Evolutionary conservation across 75 land plant species (phyloP).

Genomic region (Cupressus sempervirens): DNA sequence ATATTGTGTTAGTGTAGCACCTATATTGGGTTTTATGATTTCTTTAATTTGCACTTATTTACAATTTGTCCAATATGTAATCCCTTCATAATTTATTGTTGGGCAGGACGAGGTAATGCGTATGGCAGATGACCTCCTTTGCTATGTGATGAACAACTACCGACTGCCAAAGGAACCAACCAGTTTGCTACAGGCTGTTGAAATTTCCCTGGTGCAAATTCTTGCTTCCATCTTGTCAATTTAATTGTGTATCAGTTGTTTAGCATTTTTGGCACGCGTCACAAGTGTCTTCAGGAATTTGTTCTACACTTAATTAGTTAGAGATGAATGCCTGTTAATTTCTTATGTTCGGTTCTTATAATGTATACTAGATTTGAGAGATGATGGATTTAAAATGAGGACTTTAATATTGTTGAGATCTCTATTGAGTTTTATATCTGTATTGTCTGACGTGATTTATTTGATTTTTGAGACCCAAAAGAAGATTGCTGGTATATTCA

Average conservation of each 20-base stretch:
- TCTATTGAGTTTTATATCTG: neutral
- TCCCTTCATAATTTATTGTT: neutral
- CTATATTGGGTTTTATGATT: neutral
- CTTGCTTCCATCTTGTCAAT: neutral
- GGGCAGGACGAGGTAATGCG: conserved; percentile 39
- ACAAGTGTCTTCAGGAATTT: neutral
- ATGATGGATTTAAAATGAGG: neutral
- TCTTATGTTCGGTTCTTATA: neutral
- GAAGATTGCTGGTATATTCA: neutral
- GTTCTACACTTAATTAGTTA: neutral
- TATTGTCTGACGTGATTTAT: neutral
- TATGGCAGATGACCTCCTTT: conserved; percentile 35
- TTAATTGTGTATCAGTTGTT: neutral
- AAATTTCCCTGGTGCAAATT: conserved; percentile 53
- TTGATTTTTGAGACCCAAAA: neutral
- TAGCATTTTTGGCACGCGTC: neutral
- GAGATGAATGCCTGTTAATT: neutral
- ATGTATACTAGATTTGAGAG: neutral
- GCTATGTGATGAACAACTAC: conserved; percentile 44
- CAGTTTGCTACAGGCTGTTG: conserved; percentile 50
- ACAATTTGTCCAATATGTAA: neutral
- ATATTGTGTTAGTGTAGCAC: neutral
- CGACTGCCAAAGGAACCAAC: conserved; percentile 38
- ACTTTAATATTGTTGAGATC: neutral
- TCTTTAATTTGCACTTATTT: neutral